phyloP scores from a whole-genome alignment of 768 basidiomycete species.

The Amylocystis lapponica region DNA sequence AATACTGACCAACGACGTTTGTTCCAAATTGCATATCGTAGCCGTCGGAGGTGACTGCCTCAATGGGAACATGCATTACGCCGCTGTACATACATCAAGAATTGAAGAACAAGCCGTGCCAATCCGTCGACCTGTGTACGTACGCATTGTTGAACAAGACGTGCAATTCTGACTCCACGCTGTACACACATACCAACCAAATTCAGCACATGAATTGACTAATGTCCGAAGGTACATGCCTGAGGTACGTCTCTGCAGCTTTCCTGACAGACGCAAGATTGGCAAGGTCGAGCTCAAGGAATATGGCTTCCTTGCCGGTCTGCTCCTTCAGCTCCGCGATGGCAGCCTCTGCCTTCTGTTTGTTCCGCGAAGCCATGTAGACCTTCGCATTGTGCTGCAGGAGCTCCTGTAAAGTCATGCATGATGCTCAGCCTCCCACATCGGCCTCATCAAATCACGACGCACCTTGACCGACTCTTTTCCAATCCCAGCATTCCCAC shows the following conservation, averaged over 20 bases:
- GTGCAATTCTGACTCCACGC: slow-evolving; percentile 38
- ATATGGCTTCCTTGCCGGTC: slow-evolving; percentile 24
- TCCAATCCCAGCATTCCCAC: slow-evolving; percentile 44
- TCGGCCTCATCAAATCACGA: too few species aligned
- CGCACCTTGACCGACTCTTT: slow-evolving; percentile 53
- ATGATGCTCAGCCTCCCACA: not conserved
- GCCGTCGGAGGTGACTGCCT: slow-evolving; percentile 37
- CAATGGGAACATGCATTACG: slow-evolving; percentile 39
- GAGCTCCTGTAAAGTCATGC: slow-evolving; percentile 32
- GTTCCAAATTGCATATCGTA: slow-evolving; percentile 53
- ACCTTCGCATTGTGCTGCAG: slow-evolving; percentile 32
- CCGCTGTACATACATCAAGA: slow-evolving; percentile 35
- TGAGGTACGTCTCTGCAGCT: slow-evolving; percentile 20
- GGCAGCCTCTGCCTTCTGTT: slow-evolving; percentile 19
- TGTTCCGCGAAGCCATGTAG: slow-evolving; percentile 23
- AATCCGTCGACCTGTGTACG: slow-evolving; percentile 10
- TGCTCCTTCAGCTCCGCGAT: slow-evolving; percentile 19
- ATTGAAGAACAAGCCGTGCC: too few species aligned
- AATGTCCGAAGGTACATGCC: too few species aligned
- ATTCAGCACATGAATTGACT: too few species aligned
- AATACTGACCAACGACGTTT: slow-evolving; percentile 44
- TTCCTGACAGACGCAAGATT: slow-evolving; percentile 16
- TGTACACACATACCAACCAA: too few species aligned
- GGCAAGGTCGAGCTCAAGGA: slow-evolving; percentile 23
- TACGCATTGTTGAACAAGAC: slow-evolving; percentile 46